phyloP scores from a whole-genome alignment of 1,139 yeast species.

The Debaryomycetaceae sp. region DNA sequence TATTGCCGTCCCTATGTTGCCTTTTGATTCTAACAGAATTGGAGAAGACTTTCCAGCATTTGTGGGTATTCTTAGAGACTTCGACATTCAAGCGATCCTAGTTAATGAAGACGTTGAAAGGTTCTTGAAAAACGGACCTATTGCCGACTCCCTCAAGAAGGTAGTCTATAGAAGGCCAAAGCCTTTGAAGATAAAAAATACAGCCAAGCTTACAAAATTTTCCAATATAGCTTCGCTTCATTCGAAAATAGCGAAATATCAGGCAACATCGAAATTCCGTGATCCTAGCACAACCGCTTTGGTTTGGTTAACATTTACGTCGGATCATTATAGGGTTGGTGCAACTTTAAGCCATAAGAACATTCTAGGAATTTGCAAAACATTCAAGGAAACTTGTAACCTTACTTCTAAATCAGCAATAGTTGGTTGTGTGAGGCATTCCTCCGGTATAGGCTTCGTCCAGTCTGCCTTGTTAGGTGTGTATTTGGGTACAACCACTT shows the following conservation, averaged over 20 bases:
- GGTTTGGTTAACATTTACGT: slow-evolving; percentile 65
- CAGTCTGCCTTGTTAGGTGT: slow-evolving; percentile 81
- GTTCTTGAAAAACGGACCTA: slow-evolving; percentile 65
- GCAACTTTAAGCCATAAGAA: slow-evolving; percentile 62
- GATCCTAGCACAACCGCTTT: slow-evolving; percentile 48
- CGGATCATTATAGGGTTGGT: slow-evolving; percentile 70
- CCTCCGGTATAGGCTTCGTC: slow-evolving; percentile 82
- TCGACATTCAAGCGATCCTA: slow-evolving; percentile 66
- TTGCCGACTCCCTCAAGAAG: slow-evolving; percentile 61
- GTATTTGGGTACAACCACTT: slow-evolving; percentile 82
- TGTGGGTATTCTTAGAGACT: slow-evolving; percentile 63
- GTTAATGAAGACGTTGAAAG: slow-evolving; percentile 77
- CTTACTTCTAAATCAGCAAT: slow-evolving; percentile 69
- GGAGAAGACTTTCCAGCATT: slow-evolving; percentile 77
- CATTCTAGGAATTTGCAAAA: slow-evolving; percentile 77
- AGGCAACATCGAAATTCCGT: slow-evolving; percentile 41
- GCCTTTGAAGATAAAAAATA: slow-evolving; percentile 61
- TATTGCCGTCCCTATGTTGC: slow-evolving; percentile 75
- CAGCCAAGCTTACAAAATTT: slow-evolving; percentile 62
- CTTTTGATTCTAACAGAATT: slow-evolving; percentile 64
- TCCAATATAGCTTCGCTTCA: slow-evolving; percentile 45
- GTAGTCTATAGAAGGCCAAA: slow-evolving; percentile 40
- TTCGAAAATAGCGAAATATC: slow-evolving; percentile 43
- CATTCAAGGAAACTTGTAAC: slow-evolving; percentile 88
- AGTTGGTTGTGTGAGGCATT: slow-evolving; percentile 83